Percentiles rank a stretch among this genome's conserved stretches.
phyloP scores from a whole-genome alignment of 176 grass and related monocot species.

The Eragrostis nindensis region DNA sequence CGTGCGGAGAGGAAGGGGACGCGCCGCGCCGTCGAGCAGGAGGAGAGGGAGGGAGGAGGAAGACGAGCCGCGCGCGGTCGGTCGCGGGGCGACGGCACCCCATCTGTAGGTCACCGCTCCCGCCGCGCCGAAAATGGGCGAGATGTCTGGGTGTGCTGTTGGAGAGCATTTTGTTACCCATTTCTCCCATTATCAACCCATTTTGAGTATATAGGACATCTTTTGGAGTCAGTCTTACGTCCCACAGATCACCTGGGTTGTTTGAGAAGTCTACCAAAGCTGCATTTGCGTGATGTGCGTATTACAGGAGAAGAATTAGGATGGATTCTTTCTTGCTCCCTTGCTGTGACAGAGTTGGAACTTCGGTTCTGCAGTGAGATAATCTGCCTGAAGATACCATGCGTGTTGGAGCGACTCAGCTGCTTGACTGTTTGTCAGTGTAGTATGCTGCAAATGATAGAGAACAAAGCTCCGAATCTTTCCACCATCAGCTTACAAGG shows the following conservation, averaged over 20 bases:
- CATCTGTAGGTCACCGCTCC: too few relatives aligned
- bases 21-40: too few relatives aligned
- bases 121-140: too few relatives aligned
- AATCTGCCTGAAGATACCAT: constrained; percentile 4
- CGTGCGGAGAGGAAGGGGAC: too few relatives aligned
- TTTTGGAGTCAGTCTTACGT: too few relatives aligned
- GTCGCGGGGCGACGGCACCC: too few relatives aligned
- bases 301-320: constrained; percentile 1
- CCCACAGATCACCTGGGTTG: background rate
- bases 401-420: constrained; percentile 6
- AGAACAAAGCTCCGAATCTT: constrained; percentile 4
- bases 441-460: constrained; percentile 14
- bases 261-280: background rate
- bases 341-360: constrained; percentile 15
- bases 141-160: too few relatives aligned
- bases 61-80: too few relatives aligned
- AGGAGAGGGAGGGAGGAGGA: too few relatives aligned
- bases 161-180: too few relatives aligned
- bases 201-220: too few relatives aligned
- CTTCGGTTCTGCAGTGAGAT: background rate
- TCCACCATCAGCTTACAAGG: background rate
- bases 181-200: too few relatives aligned
- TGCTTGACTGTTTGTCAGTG: background rate
- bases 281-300: background rate
- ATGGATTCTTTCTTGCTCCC: background rate